These are phyloP conservation scores for Suhomyces pyralidae DNA, from an alignment of 805 yeast genomes.

Conservation along the genomic window DNA sequence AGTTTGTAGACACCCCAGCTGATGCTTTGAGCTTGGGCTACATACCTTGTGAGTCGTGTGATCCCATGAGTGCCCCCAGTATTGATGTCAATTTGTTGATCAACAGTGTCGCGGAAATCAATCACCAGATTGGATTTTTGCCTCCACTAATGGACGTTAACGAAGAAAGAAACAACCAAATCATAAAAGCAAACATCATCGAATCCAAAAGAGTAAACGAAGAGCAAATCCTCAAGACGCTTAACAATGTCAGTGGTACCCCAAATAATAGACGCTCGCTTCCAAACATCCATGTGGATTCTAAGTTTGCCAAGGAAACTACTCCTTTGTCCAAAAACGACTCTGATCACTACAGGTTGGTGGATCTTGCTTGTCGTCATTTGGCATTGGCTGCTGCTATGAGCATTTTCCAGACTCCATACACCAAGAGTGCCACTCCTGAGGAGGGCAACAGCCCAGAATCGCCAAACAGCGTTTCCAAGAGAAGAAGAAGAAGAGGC, in stretches of 20 bases:
- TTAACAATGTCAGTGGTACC: conserved; percentile 12
- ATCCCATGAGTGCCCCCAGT: conserved; percentile 46
- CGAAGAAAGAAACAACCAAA: conserved; percentile 34
- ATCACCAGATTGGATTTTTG: conserved; percentile 55
- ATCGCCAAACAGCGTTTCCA: conserved; percentile 11
- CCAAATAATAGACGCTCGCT: conserved; percentile 24
- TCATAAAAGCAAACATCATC: conserved; percentile 36
- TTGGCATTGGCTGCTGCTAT: conserved; percentile 75
- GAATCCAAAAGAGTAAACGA: conserved; percentile 23
- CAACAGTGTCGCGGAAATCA: conserved; percentile 53
- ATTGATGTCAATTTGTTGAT: conserved; percentile 46
- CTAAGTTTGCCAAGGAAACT: conserved; percentile 22
- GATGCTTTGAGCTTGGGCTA: conserved; percentile 48
- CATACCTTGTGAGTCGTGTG: conserved; percentile 53
- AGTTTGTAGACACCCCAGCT: conserved; percentile 38
- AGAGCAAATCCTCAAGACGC: conserved; percentile 22
- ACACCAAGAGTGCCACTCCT: conserved; percentile 19
- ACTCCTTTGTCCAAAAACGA: conserved; percentile 52
- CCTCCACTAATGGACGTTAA: conserved; percentile 49
- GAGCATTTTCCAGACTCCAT: conserved; percentile 26
- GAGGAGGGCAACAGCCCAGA: conserved; percentile 13
- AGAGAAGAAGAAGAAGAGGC: conserved; percentile 62
- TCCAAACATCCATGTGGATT: conserved; percentile 26
- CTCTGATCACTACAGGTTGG: conserved; percentile 64
- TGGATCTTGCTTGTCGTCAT: conserved; percentile 78